Percentiles rank a stretch among this genome's conserved stretches.
Conservation (phyloP, 257 asterid genomes). For the Catharanthus roseus region DNA sequence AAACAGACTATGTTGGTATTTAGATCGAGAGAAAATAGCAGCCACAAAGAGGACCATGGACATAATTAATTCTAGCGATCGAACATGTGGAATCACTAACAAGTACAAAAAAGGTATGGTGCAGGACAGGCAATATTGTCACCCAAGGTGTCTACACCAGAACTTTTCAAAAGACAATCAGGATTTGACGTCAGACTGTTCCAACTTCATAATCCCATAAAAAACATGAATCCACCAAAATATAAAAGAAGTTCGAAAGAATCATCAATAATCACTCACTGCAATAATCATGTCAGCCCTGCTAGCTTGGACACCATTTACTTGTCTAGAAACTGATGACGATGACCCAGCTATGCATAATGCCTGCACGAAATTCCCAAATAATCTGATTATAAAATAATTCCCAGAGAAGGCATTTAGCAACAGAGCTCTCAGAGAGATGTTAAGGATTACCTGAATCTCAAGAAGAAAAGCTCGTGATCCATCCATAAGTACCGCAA, state of each 20-base stretch:
- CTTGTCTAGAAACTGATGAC: constrained; percentile 52
- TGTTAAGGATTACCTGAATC: constrained; percentile 52
- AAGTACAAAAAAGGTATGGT: not conserved
- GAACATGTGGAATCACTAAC: not conserved
- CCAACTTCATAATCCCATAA: not conserved
- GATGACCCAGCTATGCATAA: constrained; percentile 69
- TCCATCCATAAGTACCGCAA: constrained; percentile 83
- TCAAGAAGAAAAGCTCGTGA: constrained; percentile 85
- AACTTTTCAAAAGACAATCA: not conserved
- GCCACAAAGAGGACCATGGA: not conserved
- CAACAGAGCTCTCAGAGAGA: not conserved
- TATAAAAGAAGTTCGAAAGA: constrained; percentile 14
- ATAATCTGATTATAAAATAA: not conserved
- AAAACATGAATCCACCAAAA: constrained; percentile 9
- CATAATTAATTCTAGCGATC: not conserved
- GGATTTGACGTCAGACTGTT: not conserved
- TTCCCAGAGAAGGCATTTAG: not conserved
- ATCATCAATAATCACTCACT: constrained; percentile 46
- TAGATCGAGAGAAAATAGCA: not conserved
- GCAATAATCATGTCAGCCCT: constrained; percentile 92
- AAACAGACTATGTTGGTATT: not conserved
- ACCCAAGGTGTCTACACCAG: not conserved
- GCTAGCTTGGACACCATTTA: constrained; percentile 78
- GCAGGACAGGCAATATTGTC: not conserved
- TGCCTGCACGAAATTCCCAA: constrained; percentile 43